These are phyloP conservation scores for Annulohypoxylon truncatum DNA, from an alignment of 2,329 filamentous ascomycete genomes.

Conservation along the genomic window DNA sequence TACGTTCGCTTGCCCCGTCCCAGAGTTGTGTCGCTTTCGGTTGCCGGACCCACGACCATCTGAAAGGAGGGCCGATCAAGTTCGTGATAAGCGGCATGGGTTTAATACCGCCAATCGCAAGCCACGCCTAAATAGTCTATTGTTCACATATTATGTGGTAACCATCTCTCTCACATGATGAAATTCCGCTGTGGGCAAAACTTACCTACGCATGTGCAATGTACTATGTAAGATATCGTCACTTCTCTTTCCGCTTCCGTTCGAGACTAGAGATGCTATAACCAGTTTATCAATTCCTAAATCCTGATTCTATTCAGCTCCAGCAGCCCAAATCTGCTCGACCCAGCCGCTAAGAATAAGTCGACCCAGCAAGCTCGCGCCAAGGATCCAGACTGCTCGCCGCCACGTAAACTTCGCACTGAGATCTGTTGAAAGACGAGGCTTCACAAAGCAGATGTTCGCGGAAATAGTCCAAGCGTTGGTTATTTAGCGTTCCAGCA, in stretches of 20 bases:
- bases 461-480: conserved; percentile 15
- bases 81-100: conserved; percentile 36
- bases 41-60: conserved; percentile 29
- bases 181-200: not conserved
- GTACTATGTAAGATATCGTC: not conserved
- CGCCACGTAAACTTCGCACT: not conserved
- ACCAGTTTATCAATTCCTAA: not conserved
- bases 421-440: conserved; percentile 3
- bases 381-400: conserved; percentile 11
- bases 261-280: conserved; percentile 3
- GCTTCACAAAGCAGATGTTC: conserved; percentile 11
- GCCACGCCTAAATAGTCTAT: conserved; percentile 1
- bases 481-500: conserved; percentile 29
- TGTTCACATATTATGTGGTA: not conserved
- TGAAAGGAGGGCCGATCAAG: conserved; percentile 31
- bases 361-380: conserved; percentile 10
- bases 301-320: conserved; percentile 20
- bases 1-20: conserved; percentile 33
- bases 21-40: conserved; percentile 21
- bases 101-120: conserved; percentile 26
- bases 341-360: conserved; percentile 6
- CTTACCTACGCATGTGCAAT: not conserved
- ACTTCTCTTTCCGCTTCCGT: not conserved
- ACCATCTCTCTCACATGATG: not conserved
- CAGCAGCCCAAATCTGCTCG: not conserved